Percentiles rank a stretch among this genome's conserved stretches.
Conservation (phyloP, 176 grass and related monocot species). For the Rhynchospora pubera region DNA sequence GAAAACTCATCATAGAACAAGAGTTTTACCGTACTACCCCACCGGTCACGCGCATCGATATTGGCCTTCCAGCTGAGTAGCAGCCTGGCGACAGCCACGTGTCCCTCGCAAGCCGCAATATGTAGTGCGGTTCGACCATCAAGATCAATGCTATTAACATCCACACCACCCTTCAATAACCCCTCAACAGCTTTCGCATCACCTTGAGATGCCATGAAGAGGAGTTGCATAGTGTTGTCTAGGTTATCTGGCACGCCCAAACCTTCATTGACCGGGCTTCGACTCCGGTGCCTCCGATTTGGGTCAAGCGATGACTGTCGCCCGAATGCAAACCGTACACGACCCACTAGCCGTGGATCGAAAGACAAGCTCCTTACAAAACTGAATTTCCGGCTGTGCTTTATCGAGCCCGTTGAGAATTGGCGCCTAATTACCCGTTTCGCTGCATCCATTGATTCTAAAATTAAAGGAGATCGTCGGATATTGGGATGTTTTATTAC, state of each 20-base stretch:
- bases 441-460: conserved; percentile 37
- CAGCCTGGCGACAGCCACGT: conserved; percentile 49
- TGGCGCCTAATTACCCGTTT: conserved; percentile 56
- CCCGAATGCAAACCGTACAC: conserved; percentile 65
- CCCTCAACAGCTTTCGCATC: conserved; percentile 53
- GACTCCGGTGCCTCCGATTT: conserved; percentile 52
- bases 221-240: conserved; percentile 90
- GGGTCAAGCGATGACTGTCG: conserved; percentile 92
- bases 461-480: background rate
- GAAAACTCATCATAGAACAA: background rate
- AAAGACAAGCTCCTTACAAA: conserved; percentile 60
- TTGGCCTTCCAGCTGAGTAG: conserved; percentile 86
- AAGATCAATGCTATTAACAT: conserved; percentile 98
- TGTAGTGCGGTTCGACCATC: conserved; percentile 92
- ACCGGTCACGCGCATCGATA: conserved; percentile 80
- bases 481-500: background rate
- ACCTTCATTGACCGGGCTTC: conserved; percentile 54
- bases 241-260: conserved; percentile 70
- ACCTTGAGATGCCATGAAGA: conserved; percentile 79
- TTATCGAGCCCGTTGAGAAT: conserved; percentile 59
- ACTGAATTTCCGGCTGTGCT: conserved; percentile 34
- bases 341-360: conserved; percentile 39
- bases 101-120: conserved; percentile 77
- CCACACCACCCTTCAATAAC: conserved; percentile 48
- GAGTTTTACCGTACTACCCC: conserved; percentile 83